Conservation (phyloP, 176 grass and related monocot genomes). For the Aegilops speltoides region DNA sequence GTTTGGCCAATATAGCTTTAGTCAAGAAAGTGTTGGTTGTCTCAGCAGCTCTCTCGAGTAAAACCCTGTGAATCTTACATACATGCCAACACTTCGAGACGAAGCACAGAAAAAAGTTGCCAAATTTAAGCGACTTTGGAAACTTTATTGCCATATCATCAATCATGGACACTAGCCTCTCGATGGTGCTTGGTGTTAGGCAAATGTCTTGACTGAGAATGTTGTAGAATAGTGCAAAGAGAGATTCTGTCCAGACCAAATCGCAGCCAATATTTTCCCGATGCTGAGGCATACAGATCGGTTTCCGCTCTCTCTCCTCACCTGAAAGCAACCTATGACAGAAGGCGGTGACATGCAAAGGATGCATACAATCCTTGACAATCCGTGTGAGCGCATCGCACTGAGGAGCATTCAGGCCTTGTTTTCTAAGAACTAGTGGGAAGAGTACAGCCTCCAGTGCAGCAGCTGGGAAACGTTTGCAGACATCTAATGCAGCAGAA, state of each 20-base stretch:
- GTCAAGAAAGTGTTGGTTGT: constrained; percentile 71
- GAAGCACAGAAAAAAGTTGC: constrained; percentile 70
- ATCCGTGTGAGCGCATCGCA: constrained; percentile 61
- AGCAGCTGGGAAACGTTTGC: constrained; percentile 65
- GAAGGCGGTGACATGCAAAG: constrained; percentile 65
- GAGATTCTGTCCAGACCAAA: constrained; percentile 72
- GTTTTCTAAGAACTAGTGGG: constrained; percentile 62
- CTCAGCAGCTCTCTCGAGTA: constrained; percentile 57
- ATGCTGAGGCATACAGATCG: constrained; percentile 64
- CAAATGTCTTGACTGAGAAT: constrained; percentile 71
- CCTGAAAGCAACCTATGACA: constrained; percentile 70
- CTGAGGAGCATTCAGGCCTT: constrained; percentile 54
- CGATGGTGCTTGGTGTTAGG: constrained; percentile 53
- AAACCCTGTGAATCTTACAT: constrained; percentile 46
- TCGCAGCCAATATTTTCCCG: constrained; percentile 23
- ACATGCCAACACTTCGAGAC: constrained; percentile 48
- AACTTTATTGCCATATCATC: constrained; percentile 54
- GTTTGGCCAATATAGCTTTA: constrained; percentile 75
- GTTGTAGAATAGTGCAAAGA: constrained; percentile 66
- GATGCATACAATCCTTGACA: constrained; percentile 81
- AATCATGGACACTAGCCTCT: constrained; percentile 51
- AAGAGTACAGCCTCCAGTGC: constrained; percentile 64
- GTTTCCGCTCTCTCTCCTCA: constrained; percentile 29
- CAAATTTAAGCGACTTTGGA: constrained; percentile 68
- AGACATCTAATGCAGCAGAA: constrained; percentile 52